phyloP scores from a whole-genome alignment of 2,329 filamentous ascomycete genomes.

The Fusarium heterosporum region DNA sequence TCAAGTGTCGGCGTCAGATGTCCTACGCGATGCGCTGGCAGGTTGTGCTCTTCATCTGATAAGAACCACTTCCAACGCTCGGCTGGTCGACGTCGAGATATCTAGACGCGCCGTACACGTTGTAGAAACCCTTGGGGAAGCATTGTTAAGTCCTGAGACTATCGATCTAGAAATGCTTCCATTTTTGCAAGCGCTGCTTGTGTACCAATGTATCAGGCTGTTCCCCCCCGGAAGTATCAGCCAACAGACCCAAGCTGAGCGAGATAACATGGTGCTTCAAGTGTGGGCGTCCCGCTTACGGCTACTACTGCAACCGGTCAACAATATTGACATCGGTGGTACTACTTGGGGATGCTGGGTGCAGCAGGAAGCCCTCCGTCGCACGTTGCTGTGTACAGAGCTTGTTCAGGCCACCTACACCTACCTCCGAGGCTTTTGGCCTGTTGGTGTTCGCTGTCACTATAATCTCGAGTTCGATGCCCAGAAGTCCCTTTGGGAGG shows the following conservation, averaged over 20 bases:
- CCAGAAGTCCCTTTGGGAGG: constrained; percentile 5
- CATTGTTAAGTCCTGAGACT: fast-evolving
- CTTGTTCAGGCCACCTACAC: not conserved
- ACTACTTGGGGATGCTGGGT: not conserved
- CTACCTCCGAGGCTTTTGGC: not conserved
- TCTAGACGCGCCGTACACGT: not conserved
- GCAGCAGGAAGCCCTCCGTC: not conserved
- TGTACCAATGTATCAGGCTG: not conserved
- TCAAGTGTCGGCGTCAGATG: not conserved
- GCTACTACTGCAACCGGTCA: fast-evolving
- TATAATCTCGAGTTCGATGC: not conserved
- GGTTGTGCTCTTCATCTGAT: not conserved
- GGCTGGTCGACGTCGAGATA: not conserved
- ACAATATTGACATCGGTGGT: fast-evolving
- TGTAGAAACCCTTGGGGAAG: not conserved
- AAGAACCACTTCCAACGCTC: not conserved
- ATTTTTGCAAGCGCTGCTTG: not conserved
- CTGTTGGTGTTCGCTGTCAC: not conserved
- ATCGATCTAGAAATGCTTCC: not conserved
- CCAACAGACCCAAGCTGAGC: constrained; percentile 1
- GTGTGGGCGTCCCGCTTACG: not conserved
- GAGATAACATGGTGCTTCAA: not conserved
- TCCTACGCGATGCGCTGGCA: not conserved
- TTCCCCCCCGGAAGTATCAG: not conserved
- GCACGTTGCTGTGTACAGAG: not conserved